Conservation (phyloP, 257 asterid genomes). For the Nicotiana sylvestris region DNA sequence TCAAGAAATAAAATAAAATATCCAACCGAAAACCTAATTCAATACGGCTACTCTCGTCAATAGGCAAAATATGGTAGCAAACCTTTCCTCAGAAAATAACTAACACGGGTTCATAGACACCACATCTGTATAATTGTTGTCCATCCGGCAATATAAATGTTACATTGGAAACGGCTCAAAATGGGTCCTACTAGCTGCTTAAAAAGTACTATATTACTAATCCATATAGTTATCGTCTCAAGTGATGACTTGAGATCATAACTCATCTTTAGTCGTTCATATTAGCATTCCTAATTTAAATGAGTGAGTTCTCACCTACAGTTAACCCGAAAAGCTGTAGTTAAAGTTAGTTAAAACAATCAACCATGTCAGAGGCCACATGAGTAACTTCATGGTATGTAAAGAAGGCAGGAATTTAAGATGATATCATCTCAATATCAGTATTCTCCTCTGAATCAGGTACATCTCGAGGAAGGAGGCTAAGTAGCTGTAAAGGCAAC, state of each 20-base stretch:
- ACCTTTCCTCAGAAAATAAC: no score
- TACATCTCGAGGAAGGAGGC: conserved; percentile 73
- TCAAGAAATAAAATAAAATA: no score
- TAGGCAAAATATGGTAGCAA: no score
- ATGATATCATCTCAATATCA: conserved; percentile 68
- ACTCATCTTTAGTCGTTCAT: background rate
- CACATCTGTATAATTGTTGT: no score
- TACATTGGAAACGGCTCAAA: no score
- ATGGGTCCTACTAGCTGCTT: background rate
- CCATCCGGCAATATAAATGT: no score
- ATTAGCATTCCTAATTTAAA: background rate
- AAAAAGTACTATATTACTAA: background rate
- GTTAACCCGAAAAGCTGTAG: background rate
- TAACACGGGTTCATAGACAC: no score
- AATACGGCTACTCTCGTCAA: no score
- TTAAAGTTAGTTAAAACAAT: background rate
- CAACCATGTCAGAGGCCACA: background rate
- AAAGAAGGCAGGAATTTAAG: conserved; percentile 27
- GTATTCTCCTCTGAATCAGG: conserved; percentile 37
- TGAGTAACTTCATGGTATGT: background rate
- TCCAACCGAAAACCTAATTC: no score
- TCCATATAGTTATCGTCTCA: background rate
- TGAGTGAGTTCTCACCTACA: background rate
- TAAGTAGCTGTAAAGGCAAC: conserved; percentile 80
- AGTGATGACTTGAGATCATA: background rate